phyloP scores from a whole-genome alignment of 2,329 filamentous ascomycete genomes.

The Fusarium setosum region DNA sequence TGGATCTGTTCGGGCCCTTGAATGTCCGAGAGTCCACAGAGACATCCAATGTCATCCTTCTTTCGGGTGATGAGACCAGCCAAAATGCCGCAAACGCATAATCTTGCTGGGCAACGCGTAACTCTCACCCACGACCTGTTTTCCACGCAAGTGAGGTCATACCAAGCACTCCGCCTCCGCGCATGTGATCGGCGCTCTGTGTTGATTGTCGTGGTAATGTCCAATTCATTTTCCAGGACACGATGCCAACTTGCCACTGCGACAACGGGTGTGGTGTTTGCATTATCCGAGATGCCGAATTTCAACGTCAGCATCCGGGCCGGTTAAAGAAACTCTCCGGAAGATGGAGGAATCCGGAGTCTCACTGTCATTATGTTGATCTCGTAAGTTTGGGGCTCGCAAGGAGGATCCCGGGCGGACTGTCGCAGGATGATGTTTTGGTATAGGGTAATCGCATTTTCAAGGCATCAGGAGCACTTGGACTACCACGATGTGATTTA shows the following conservation, averaged over 20 bases:
- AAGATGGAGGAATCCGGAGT: slow-evolving; percentile 9
- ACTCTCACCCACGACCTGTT: background rate
- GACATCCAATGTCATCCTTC: background rate
- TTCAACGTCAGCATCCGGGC: slow-evolving; percentile 11
- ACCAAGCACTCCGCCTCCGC: slow-evolving; percentile 1
- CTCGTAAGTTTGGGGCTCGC: too few species aligned
- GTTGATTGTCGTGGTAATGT: background rate
- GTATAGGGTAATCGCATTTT: slow-evolving; percentile 16
- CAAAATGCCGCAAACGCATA: too few species aligned
- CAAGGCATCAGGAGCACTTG: too few species aligned
- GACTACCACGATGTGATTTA: too few species aligned
- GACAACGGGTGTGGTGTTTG: slow-evolving; percentile 2
- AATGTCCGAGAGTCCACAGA: slow-evolving; percentile 25
- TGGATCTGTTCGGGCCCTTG: slow-evolving; percentile 17
- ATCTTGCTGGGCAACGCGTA: background rate
- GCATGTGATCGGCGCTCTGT: background rate
- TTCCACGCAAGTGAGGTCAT: background rate
- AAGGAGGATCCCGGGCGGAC: background rate
- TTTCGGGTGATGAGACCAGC: slow-evolving; percentile 2
- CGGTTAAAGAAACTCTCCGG: slow-evolving; percentile 12
- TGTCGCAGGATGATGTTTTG: background rate
- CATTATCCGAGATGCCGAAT: slow-evolving; percentile 11
- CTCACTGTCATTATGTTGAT: slow-evolving; percentile 16
- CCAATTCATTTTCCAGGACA: background rate
- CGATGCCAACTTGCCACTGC: background rate